Evolutionary conservation across 768 basidiomycete genomes (phyloP).

Genomic region (Russula emetica): DNA sequence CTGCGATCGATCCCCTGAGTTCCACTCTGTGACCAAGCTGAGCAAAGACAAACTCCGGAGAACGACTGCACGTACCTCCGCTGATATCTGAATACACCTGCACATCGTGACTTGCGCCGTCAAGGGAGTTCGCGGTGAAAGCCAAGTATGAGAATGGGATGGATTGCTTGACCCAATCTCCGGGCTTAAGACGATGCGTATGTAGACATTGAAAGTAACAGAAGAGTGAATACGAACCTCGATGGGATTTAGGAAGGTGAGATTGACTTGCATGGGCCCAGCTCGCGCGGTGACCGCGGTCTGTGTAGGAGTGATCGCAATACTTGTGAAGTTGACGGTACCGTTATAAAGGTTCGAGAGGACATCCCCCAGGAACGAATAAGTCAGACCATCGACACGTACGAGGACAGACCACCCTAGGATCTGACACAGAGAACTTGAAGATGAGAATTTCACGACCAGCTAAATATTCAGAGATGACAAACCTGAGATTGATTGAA

Average conservation of each 20-base stretch:
- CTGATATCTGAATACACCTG: constrained; percentile 42
- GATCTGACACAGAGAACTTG: constrained; percentile 1
- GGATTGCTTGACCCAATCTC: constrained; percentile 38
- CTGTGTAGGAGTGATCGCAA: constrained; percentile 38
- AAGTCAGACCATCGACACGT: constrained; percentile 19
- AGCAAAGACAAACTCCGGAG: not conserved
- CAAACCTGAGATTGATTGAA: constrained; percentile 1
- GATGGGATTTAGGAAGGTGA: constrained; percentile 40
- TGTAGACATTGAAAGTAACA: not conserved
- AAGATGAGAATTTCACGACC: not conserved
- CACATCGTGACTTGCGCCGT: constrained; percentile 35
- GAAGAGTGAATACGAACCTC: constrained; percentile 30
- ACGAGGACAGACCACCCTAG: constrained; percentile 21
- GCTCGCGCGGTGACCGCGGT: constrained; percentile 35
- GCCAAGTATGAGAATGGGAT: constrained; percentile 40
- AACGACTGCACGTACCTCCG: constrained; percentile 31
- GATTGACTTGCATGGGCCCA: constrained; percentile 38
- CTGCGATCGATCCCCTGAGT: constrained; percentile 24
- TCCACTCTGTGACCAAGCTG: constrained; percentile 27
- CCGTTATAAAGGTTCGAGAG: constrained; percentile 4
- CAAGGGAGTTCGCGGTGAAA: constrained; percentile 33
- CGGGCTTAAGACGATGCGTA: constrained; percentile 29
- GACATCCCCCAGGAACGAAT: constrained; percentile 26
- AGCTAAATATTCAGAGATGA: not conserved
- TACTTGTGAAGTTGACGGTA: no score